Conservation (phyloP, 805 yeast genomes). For the Danielia oregonensis region DNA sequence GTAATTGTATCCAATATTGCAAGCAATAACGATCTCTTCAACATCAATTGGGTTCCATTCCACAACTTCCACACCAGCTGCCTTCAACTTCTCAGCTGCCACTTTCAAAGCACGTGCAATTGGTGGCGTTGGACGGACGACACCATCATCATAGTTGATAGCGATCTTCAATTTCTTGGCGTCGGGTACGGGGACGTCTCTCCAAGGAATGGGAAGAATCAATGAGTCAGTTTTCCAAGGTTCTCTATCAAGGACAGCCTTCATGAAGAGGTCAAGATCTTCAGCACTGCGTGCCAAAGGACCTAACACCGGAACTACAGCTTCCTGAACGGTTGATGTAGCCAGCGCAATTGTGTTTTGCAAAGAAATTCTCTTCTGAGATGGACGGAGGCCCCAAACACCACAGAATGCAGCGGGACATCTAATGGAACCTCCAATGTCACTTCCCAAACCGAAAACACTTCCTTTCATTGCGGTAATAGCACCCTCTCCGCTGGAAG, state of each 20-base stretch:
- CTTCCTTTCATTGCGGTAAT: conserved; percentile 17
- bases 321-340: conserved; percentile 8
- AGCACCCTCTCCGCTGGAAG: conserved; percentile 18
- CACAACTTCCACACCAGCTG: conserved; percentile 14
- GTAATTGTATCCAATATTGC: conserved; percentile 14
- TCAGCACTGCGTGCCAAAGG: conserved; percentile 16
- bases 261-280: conserved; percentile 16
- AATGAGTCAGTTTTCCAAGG: conserved; percentile 16
- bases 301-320: conserved; percentile 13
- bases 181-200: conserved; percentile 7
- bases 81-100: conserved; percentile 9
- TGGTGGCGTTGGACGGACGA: conserved; percentile 19
- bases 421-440: conserved; percentile 17
- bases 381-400: conserved; percentile 17
- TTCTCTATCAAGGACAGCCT: conserved; percentile 9
- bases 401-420: conserved; percentile 18
- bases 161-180: conserved; percentile 13
- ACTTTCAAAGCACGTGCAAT: conserved; percentile 12
- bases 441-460: conserved; percentile 17
- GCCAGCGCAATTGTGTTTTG: conserved; percentile 3
- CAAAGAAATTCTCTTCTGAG: conserved; percentile 12
- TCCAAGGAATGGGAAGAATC: conserved; percentile 16
- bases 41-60: conserved; percentile 15
- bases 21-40: conserved; percentile 11
- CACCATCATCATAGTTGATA: conserved; percentile 15